Percentiles rank a stretch among this genome's conserved stretches.
phyloP scores from a whole-genome alignment of 1,284 basidiomycete species.

The Cerioporus squamosus region DNA sequence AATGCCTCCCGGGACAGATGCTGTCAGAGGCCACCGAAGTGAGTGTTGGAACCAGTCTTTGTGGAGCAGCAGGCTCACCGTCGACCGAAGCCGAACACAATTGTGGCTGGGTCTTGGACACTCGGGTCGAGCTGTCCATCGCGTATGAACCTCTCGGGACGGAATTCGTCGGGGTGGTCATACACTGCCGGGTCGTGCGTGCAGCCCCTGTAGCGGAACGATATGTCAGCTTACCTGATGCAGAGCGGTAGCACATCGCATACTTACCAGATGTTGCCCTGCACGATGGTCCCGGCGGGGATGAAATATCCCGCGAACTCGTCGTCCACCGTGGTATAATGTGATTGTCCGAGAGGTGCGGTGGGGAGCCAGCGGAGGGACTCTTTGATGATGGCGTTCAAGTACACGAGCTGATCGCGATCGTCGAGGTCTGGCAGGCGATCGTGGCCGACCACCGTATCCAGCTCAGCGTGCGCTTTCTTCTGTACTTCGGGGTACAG shows the following conservation, averaged over 20 bases:
- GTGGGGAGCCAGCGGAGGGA: neutral
- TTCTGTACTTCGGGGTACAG: neutral
- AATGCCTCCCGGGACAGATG: conserved; percentile 10
- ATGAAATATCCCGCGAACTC: conserved; percentile 15
- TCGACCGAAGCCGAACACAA: conserved; percentile 17
- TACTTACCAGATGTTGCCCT: conserved; percentile 18
- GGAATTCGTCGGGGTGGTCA: conserved; percentile 25
- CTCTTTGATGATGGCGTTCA: conserved; percentile 7
- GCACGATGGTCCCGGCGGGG: conserved; percentile 18
- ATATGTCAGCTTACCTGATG: neutral
- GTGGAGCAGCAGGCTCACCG: conserved; percentile 1
- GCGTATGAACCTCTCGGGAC: conserved; percentile 25
- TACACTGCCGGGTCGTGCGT: conserved; percentile 4
- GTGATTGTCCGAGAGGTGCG: neutral
- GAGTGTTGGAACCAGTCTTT: neutral
- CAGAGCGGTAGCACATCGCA: neutral
- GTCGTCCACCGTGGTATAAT: neutral
- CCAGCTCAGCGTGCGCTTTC: conserved; percentile 12
- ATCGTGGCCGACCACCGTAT: neutral
- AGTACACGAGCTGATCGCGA: conserved; percentile 8
- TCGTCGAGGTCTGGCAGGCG: conserved; percentile 7
- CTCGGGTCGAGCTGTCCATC: conserved; percentile 2
- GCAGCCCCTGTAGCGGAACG: neutral
- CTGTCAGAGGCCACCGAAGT: neutral
- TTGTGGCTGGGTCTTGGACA: conserved; percentile 7